Base-by-base conservation (phyloP, 148 eudicot species). In the Silene uniflora region DNA sequence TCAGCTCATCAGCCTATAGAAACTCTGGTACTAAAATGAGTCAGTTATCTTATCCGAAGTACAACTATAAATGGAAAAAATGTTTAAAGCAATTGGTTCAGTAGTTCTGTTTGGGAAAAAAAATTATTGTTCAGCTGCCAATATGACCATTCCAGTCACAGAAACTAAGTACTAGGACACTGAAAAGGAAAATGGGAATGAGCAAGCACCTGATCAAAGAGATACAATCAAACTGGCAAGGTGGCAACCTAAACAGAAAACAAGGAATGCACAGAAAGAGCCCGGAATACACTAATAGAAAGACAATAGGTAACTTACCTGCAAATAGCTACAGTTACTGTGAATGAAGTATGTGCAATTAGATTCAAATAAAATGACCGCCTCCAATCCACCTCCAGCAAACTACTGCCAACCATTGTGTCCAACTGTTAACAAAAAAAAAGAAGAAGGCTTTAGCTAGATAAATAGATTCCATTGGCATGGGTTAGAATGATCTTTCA, bases 321-420 rank as follows among this genome's bases (percentile, higher is more conserved):
- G 94, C 99, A 96, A 83, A 96, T 96, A 73, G 98, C 99, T 65
- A 92, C 98, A 65, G 99, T 96, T 24, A 96, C 92, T 55, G 88
- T 89, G 83, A 78, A 96, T 29, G 91, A 83, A 71, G 99, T 92
- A 83, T 96, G 99, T 78, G 98, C 99, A 82, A 96, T 89, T 75
- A 96, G 80, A 81, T 96, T 92, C 88, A 96, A 83, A 85, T 91
- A 92, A 81, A 84, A 89, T 62, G 99, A 87, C 75, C 99, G 90
- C 85, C 98, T 89, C 99, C 99, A 96, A 75, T 96, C 99, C 73
- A 92, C 92, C 72, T 84, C 85, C 75, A 61, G 62, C 69, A 86
- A 83, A 75, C 65, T 87, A 73, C 85, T 91, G 78, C 89, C 87
- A 63, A 93, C 75, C 75, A 96, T 83, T 56, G 77, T 72, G 83